Evolutionary conservation across 2,329 filamentous ascomycete species (phyloP), one percentile per base, ranked within the genome.

Genomic region (Arthrocladium fulminans): DNA sequence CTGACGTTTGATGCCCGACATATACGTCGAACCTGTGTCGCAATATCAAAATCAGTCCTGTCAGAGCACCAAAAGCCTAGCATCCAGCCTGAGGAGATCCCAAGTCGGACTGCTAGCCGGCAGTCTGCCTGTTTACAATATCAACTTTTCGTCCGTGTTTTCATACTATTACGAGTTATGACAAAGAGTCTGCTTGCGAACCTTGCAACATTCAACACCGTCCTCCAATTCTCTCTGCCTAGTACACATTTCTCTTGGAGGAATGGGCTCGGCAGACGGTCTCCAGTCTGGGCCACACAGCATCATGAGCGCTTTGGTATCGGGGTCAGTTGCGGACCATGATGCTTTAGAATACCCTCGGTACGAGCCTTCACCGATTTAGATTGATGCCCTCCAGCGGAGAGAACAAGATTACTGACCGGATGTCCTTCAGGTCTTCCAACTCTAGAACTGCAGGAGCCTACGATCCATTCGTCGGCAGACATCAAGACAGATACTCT

Each of bases 241-340:
- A 45, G 24, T 23, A 34, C 19, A 24, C 42, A 45, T 13, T 34
- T 30, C 8, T 34, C n/a, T 34, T 13, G 12, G 12, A 17, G 29
- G 29, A 3, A 47, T 47, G 44, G 39, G 44, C 17, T 22, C 44
- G 10, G 7, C 19, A 38, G 17, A 47, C 32, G 39, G 19, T 7
- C 32, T 10, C 2, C n/a, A 17, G 4, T 5, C 17, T n/a, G 34
- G 29, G 2, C n/a, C n/a, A 12, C 27, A 27, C 34, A 20, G 29
- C 35, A 38, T 39, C 13, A 38, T 47, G 44, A 47, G 32, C 34
- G 22, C 30, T 24, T n/a, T 47, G 13, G 30, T 47, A 10, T 47
- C 44, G 25, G 34, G 34, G 2, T 47, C 44, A 2, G 34, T 47
- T 17, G 44, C 44, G 39, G 44, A 47, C 19, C 17, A 38, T 12